Conservation (phyloP, 2,329 filamentous ascomycete genomes). For the Epichloe sibirici region DNA sequence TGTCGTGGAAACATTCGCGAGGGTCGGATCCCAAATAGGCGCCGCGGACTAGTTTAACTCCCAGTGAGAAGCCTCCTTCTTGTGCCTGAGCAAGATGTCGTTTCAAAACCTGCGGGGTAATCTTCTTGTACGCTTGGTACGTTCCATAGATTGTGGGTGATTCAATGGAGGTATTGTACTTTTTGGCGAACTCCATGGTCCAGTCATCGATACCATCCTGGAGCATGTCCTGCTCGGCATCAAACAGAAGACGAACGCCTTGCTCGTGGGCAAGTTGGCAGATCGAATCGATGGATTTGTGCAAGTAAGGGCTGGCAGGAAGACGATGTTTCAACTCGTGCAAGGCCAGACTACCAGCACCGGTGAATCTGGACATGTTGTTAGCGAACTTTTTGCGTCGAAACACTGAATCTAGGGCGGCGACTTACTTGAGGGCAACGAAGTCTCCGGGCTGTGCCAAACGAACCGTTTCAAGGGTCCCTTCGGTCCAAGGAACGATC, state of each 20-base stretch:
- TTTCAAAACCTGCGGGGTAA: slow-evolving; percentile 42
- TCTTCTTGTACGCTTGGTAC: slow-evolving; percentile 67
- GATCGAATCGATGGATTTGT: slow-evolving; percentile 58
- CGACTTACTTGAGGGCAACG: slow-evolving; percentile 47
- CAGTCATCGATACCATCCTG: slow-evolving; percentile 73
- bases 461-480: slow-evolving; percentile 60
- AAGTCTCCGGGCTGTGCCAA: slow-evolving; percentile 53
- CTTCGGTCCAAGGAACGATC: slow-evolving; percentile 58
- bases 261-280: slow-evolving; percentile 59
- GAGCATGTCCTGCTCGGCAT: slow-evolving; percentile 72
- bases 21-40: slow-evolving; percentile 63
- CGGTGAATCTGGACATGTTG: slow-evolving; percentile 49
- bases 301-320: slow-evolving; percentile 51
- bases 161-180: slow-evolving; percentile 55
- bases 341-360: slow-evolving; percentile 64
- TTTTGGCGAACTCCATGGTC: slow-evolving; percentile 64
- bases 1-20: slow-evolving; percentile 57
- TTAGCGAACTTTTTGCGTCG: not conserved
- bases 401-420: too few relatives aligned
- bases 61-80: slow-evolving; percentile 50
- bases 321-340: slow-evolving; percentile 51
- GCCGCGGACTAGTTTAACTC: slow-evolving; percentile 64
- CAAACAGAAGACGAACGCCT: slow-evolving; percentile 65
- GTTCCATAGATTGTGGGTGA: slow-evolving; percentile 67
- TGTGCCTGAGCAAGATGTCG: slow-evolving; percentile 47